Conservation (phyloP, 1,139 yeast species). For the Magnusiomyces magnusii region DNA sequence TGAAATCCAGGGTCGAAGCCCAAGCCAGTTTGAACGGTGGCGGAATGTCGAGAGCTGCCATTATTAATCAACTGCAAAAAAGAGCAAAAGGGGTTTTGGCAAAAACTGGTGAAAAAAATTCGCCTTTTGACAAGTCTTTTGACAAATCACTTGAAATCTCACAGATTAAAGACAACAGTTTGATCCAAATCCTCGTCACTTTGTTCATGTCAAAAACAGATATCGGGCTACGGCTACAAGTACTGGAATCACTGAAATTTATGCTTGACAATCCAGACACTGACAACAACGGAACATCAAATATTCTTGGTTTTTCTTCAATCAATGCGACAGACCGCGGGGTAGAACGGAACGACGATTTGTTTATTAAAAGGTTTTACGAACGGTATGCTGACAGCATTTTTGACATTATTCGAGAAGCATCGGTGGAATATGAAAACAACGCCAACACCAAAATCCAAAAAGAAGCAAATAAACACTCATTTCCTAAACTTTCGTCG, state of each 20-base stretch:
- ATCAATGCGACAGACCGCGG: slow-evolving; percentile 18
- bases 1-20: slow-evolving; percentile 8
- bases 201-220: slow-evolving; percentile 57
- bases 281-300: neutral
- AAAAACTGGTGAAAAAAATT: neutral
- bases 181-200: slow-evolving; percentile 43
- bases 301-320: slow-evolving; percentile 2
- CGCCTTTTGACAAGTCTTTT: too few relatives aligned
- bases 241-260: slow-evolving; percentile 72
- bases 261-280: slow-evolving; percentile 49
- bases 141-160: slow-evolving; percentile 3
- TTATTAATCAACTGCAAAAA: slow-evolving; percentile 35
- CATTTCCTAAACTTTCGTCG: neutral
- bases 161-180: neutral
- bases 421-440: neutral
- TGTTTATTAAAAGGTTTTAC: slow-evolving; percentile 21
- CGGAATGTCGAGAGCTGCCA: slow-evolving; percentile 27
- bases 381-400: slow-evolving; percentile 20
- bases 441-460: neutral
- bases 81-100: neutral
- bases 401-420: slow-evolving; percentile 18
- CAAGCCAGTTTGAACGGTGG: neutral
- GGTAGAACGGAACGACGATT: slow-evolving; percentile 18
- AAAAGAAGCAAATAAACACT: too few relatives aligned
- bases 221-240: slow-evolving; percentile 72